A percentile compares a stretch with the other conserved stretches of the same genome.
phyloP scores from a whole-genome alignment of 2,329 filamentous ascomycete species.

The Fusarium sp. region DNA sequence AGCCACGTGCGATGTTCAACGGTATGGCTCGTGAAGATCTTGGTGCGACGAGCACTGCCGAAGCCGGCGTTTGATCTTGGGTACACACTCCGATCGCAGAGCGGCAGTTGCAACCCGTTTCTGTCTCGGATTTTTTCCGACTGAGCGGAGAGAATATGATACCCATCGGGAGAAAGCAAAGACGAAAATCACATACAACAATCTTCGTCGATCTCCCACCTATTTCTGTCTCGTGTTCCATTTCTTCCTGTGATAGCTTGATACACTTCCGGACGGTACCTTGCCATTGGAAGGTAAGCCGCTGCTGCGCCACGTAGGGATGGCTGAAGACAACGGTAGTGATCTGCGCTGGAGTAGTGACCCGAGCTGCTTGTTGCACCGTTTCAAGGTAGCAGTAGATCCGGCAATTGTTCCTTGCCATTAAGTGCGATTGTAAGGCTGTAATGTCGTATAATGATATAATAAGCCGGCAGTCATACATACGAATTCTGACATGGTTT shows the following conservation, averaged over 20 bases:
- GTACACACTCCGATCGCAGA: neutral
- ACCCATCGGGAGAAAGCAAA: too few species aligned
- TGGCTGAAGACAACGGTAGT: neutral
- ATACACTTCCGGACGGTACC: neutral
- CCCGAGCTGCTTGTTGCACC: conserved; percentile 6
- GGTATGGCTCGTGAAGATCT: conserved; percentile 19
- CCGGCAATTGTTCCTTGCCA: neutral
- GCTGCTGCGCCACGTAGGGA: neutral
- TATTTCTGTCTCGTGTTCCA: too few species aligned
- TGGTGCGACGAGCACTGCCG: conserved; percentile 1
- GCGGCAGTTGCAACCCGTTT: conserved; percentile 10
- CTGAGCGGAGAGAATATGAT: conserved; percentile 2
- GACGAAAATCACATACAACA: too few species aligned
- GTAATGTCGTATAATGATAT: neutral
- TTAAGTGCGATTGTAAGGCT: conserved; percentile 8
- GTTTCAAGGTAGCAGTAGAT: neutral
- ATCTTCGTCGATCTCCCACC: too few species aligned
- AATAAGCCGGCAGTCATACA: conserved; percentile 24
- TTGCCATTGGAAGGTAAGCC: neutral
- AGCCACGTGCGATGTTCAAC: conserved; percentile 25
- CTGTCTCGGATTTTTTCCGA: neutral
- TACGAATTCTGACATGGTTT: conserved; percentile 23
- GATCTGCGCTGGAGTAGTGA: neutral
- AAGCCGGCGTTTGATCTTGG: neutral
- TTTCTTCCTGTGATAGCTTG: neutral